These are phyloP conservation scores for Pelargonium citronellum DNA, from an alignment of 441 rosid genomes.

Conservation along the genomic window DNA sequence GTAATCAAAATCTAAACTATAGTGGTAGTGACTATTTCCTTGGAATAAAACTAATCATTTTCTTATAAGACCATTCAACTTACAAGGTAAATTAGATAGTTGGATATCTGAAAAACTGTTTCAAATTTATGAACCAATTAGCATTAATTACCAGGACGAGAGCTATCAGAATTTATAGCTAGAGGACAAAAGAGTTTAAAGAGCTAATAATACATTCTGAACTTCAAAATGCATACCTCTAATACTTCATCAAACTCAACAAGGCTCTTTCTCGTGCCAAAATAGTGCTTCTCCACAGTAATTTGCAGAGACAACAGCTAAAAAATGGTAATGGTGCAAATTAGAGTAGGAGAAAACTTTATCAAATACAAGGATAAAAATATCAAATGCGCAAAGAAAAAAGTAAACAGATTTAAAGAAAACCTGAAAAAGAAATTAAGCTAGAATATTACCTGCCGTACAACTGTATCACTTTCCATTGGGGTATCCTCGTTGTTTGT, in stretches of 20 bases:
- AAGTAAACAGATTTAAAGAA: not conserved
- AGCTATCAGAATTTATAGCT: no score
- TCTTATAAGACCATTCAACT: no score
- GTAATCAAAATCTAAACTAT: no score
- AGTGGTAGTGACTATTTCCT: no score
- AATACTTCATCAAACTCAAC: conserved; percentile 97
- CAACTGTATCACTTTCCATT: conserved; percentile 77
- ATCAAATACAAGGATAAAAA: not conserved
- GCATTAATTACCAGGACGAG: no score
- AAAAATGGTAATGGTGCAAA: conserved; percentile 21
- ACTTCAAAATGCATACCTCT: conserved; percentile 48
- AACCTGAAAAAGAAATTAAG: conserved; percentile 8
- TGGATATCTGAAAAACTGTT: no score
- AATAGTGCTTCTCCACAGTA: conserved; percentile 89
- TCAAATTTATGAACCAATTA: no score
- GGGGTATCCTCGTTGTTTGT: conserved; percentile 82
- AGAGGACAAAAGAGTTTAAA: not conserved
- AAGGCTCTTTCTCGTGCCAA: conserved; percentile 85
- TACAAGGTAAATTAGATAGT: no score
- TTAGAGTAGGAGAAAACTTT: conserved; percentile 16
- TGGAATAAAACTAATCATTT: no score
- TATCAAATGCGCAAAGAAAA: not conserved
- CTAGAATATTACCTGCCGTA: conserved; percentile 57
- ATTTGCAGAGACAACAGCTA: conserved; percentile 86
- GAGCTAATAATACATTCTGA: not conserved